phyloP scores from a whole-genome alignment of 108 stramenopile species.

The Pseudonitzschia pungens region DNA sequence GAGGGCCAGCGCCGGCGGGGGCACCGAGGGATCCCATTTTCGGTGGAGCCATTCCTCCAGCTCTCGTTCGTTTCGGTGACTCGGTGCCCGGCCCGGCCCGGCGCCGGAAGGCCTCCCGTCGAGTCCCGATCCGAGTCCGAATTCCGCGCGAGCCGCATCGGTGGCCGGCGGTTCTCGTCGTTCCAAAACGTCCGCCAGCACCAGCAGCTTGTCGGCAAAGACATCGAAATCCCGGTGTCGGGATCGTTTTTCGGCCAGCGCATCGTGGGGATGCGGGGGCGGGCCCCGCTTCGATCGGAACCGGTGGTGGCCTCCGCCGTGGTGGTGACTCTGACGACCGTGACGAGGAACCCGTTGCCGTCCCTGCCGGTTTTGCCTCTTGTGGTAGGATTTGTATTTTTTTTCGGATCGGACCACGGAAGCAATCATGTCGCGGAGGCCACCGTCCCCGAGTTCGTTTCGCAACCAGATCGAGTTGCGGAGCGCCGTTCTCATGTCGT shows the following conservation, averaged over 20 bases:
- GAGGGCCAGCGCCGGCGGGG: constrained; percentile 17
- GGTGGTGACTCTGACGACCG: constrained; percentile 9
- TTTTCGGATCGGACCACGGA: constrained; percentile 11
- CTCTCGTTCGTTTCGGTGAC: constrained; percentile 6
- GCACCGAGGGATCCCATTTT: constrained; percentile 15
- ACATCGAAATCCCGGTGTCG: constrained; percentile 55
- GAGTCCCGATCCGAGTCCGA: too few relatives aligned
- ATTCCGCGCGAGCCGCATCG: too few relatives aligned
- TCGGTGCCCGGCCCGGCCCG: neutral
- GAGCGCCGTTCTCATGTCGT: constrained; percentile 65
- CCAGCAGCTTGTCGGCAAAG: constrained; percentile 68
- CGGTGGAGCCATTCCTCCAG: constrained; percentile 29
- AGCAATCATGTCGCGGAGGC: constrained; percentile 57
- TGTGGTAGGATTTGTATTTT: constrained; percentile 2
- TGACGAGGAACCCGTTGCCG: neutral
- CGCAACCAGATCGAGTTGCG: constrained; percentile 62
- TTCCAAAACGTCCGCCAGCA: constrained; percentile 66
- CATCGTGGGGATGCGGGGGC: constrained; percentile 23
- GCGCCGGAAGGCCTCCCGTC: too few relatives aligned
- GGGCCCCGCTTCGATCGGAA: too few relatives aligned
- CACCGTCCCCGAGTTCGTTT: constrained; percentile 67
- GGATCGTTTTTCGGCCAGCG: constrained; percentile 3
- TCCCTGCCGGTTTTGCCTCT: neutral
- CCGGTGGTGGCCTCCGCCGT: too few relatives aligned
- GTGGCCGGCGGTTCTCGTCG: constrained; percentile 14